phyloP scores from a whole-genome alignment of 2,329 filamentous ascomycete species.

The Huntiella decipiens region DNA sequence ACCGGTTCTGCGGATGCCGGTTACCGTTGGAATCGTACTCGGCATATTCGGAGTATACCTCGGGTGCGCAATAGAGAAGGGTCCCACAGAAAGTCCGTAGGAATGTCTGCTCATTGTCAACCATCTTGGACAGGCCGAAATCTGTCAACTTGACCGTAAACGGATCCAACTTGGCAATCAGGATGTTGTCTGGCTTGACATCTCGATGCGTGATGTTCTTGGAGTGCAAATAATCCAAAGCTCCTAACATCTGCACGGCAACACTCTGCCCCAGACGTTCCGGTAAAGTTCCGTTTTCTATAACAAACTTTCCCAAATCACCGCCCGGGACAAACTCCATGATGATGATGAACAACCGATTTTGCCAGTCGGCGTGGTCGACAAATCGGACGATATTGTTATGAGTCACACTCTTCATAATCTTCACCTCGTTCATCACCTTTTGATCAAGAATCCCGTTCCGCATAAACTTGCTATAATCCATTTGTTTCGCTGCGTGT shows the following conservation, averaged over 20 bases:
- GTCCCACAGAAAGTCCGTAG: slow-evolving; percentile 94
- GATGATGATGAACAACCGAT: slow-evolving; percentile 80
- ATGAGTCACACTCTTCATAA: slow-evolving; percentile 74
- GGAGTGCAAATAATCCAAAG: slow-evolving; percentile 68
- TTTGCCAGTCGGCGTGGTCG: slow-evolving; percentile 66
- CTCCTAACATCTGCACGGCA: slow-evolving; percentile 57
- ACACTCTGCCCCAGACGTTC: slow-evolving; percentile 55
- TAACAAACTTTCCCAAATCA: slow-evolving; percentile 60
- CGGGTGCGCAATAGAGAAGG: slow-evolving; percentile 83
- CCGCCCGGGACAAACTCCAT: slow-evolving; percentile 83
- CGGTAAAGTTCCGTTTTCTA: slow-evolving; percentile 37
- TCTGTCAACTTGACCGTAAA: slow-evolving; percentile 82
- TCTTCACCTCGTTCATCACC: slow-evolving; percentile 91
- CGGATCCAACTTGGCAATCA: slow-evolving; percentile 55
- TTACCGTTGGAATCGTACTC: slow-evolving; percentile 54
- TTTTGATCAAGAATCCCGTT: slow-evolving; percentile 79
- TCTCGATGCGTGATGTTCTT: slow-evolving; percentile 93
- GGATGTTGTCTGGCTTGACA: slow-evolving; percentile 94
- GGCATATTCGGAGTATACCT: slow-evolving; percentile 65
- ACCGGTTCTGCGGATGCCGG: slow-evolving; percentile 34
- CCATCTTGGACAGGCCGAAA: slow-evolving; percentile 89
- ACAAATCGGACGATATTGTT: slow-evolving; percentile 76
- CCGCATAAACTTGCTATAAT: slow-evolving; percentile 85
- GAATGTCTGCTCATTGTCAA: slow-evolving; percentile 78
- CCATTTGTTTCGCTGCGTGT: slow-evolving; percentile 84